These are phyloP conservation scores for Persicaria tinctoria DNA, from an alignment of 148 eudicot species.

Conservation along the genomic window DNA sequence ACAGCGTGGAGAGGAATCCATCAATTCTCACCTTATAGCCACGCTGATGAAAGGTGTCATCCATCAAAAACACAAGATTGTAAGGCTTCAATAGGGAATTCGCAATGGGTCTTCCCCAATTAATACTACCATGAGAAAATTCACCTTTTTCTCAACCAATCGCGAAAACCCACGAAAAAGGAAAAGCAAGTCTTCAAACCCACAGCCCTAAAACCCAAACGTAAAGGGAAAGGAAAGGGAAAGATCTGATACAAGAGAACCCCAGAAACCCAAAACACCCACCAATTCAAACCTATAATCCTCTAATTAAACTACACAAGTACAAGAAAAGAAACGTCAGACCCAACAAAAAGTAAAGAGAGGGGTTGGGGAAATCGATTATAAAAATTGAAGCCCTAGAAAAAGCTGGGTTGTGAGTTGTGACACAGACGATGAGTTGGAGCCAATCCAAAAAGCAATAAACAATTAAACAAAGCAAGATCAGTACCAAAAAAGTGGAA, in stretches of 20 bases:
- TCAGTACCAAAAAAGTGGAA: not conserved
- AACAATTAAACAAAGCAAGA: not conserved
- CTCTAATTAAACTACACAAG: not conserved
- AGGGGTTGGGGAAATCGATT: not conserved
- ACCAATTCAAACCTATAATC: not conserved
- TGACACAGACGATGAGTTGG: slow-evolving; percentile 5
- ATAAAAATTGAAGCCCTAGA: not conserved
- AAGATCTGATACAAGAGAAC: slow-evolving; percentile 7
- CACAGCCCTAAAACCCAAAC: slow-evolving; percentile 6
- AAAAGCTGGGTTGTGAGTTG: slow-evolving; percentile 4
- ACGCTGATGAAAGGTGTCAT: slow-evolving; percentile 25
- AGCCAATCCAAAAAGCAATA: slow-evolving; percentile 1
- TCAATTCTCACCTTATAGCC: slow-evolving; percentile 38
- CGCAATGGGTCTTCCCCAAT: slow-evolving; percentile 10
- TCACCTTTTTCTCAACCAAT: slow-evolving; percentile 1
- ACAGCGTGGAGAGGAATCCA: not conserved
- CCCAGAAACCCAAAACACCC: not conserved
- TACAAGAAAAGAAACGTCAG: not conserved
- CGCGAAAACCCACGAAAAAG: not conserved
- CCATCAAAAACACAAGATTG: slow-evolving; percentile 26
- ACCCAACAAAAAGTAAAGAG: slow-evolving; percentile 8
- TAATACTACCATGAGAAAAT: not conserved
- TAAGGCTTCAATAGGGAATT: not conserved
- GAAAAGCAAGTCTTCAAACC: not conserved
- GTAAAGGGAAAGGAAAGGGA: slow-evolving; percentile 9